Percentiles rank a stretch among this genome's conserved stretches.
Evolutionary conservation across 2,329 filamentous ascomycete genomes (phyloP).

Genomic region (Fusarium fracticaudum): DNA sequence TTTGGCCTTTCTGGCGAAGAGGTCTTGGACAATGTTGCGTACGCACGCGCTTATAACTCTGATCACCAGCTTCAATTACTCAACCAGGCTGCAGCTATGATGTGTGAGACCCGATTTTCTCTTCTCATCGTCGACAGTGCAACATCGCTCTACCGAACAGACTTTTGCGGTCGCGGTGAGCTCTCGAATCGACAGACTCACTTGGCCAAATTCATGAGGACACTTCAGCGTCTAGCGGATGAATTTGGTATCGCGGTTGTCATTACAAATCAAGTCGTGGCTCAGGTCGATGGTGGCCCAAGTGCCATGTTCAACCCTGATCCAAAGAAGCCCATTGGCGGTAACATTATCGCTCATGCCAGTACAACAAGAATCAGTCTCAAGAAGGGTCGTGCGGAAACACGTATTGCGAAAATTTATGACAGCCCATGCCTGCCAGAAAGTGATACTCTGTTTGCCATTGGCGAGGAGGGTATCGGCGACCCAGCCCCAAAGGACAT

Average conservation of each 20-base stretch:
- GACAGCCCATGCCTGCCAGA: constrained; percentile 97
- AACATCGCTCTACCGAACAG: constrained; percentile 93
- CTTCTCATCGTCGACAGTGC: constrained; percentile 96
- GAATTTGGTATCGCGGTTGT: constrained; percentile 97
- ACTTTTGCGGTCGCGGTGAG: constrained; percentile 96
- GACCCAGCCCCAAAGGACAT: constrained; percentile 95
- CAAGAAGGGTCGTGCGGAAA: constrained; percentile 96
- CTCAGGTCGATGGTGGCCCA: constrained; percentile 95
- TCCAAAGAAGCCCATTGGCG: constrained; percentile 98
- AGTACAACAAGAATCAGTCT: constrained; percentile 93
- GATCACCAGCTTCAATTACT: constrained; percentile 96
- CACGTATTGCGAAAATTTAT: constrained; percentile 98
- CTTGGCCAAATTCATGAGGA: constrained; percentile 88
- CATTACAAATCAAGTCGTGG: constrained; percentile 98
- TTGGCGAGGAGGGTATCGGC: constrained; percentile 95
- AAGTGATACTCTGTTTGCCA: constrained; percentile 95
- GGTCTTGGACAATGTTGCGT: constrained; percentile 97
- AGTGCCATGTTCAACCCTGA: constrained; percentile 99
- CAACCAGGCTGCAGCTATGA: constrained; percentile 96
- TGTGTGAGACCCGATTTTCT: constrained; percentile 98
- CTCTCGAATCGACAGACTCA: constrained; percentile 93
- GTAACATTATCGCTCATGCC: constrained; percentile 98
- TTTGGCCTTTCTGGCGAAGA: constrained; percentile 97
- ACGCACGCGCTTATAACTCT: constrained; percentile 97
- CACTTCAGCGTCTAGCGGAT: constrained; percentile 78